These are phyloP conservation scores for Neofusicoccum umdonicola DNA, from an alignment of 2,329 filamentous ascomycete genomes.

Conservation along the genomic window DNA sequence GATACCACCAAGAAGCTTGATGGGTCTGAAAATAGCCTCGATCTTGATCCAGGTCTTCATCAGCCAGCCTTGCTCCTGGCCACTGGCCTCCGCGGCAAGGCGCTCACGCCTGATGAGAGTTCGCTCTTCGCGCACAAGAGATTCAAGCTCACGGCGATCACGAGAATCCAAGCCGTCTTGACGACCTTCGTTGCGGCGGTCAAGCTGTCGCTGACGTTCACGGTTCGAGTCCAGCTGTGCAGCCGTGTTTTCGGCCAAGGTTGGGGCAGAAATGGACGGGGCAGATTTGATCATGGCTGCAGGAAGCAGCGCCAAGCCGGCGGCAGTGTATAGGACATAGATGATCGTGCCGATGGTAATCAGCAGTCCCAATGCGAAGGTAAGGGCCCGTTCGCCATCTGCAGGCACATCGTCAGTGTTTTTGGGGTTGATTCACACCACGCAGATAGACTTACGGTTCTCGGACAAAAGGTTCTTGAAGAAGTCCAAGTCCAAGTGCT, in stretches of 20 bases:
- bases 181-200: slow-evolving; percentile 77
- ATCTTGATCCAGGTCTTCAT: slow-evolving; percentile 76
- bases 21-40: slow-evolving; percentile 77
- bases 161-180: slow-evolving; percentile 74
- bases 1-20: slow-evolving; percentile 84
- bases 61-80: slow-evolving; percentile 72
- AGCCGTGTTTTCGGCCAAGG: slow-evolving; percentile 72
- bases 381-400: slow-evolving; percentile 87
- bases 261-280: slow-evolving; percentile 78
- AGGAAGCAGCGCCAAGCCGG: slow-evolving; percentile 84
- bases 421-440: background rate
- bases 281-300: slow-evolving; percentile 90
- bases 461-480: slow-evolving; percentile 81
- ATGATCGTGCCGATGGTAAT: slow-evolving; percentile 82
- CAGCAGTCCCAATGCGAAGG: slow-evolving; percentile 84
- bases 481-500: slow-evolving; percentile 80
- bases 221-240: slow-evolving; percentile 82
- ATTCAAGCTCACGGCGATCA: slow-evolving; percentile 84
- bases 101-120: slow-evolving; percentile 87
- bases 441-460: slow-evolving; percentile 59
- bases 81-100: slow-evolving; percentile 76
- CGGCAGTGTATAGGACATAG: slow-evolving; percentile 84
- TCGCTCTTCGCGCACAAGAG: slow-evolving; percentile 83
- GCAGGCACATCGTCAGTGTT: background rate
- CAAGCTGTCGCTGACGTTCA: slow-evolving; percentile 87